These are phyloP conservation scores for Ceratobasidium theobromae DNA, from an alignment of 1,284 basidiomycete species.

Conservation along the genomic window DNA sequence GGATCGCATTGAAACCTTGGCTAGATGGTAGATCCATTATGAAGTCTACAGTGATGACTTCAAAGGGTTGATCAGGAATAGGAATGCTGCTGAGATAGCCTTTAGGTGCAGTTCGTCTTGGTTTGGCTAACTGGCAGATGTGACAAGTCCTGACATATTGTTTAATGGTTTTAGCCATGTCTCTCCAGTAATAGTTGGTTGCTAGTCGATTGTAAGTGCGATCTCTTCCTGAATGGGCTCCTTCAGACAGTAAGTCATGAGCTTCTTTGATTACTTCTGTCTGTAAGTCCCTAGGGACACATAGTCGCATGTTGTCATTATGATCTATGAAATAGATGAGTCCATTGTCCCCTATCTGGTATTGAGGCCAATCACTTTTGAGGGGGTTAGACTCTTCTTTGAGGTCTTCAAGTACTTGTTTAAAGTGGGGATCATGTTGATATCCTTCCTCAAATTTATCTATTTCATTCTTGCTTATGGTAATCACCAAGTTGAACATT, in stretches of 20 bases:
- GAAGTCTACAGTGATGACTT: constrained; percentile 50
- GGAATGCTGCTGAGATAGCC: constrained; percentile 47
- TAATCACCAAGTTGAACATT: too few species aligned
- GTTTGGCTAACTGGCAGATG: constrained; percentile 48
- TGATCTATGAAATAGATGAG: constrained; percentile 40
- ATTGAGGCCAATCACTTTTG: constrained; percentile 29
- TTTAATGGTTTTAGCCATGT: constrained; percentile 41
- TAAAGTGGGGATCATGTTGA: constrained; percentile 4
- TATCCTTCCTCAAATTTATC: too few species aligned
- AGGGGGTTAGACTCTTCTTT: neutral
- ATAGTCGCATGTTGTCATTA: constrained; percentile 38
- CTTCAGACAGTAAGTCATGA: constrained; percentile 40
- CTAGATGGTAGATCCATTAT: constrained; percentile 49
- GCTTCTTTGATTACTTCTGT: constrained; percentile 38
- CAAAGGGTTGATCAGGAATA: constrained; percentile 47
- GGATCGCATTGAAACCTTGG: constrained; percentile 43
- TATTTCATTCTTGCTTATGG: too few species aligned
- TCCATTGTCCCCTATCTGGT: constrained; percentile 37
- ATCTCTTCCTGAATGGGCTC: constrained; percentile 43
- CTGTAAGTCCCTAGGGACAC: constrained; percentile 38
- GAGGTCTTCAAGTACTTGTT: neutral
- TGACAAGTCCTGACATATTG: constrained; percentile 43
- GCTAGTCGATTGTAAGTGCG: constrained; percentile 39
- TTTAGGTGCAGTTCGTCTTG: constrained; percentile 38
- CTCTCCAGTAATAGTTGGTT: constrained; percentile 43